Conservation (phyloP, 108 stramenopile genomes). For the Mediolabrus comicus region DNA sequence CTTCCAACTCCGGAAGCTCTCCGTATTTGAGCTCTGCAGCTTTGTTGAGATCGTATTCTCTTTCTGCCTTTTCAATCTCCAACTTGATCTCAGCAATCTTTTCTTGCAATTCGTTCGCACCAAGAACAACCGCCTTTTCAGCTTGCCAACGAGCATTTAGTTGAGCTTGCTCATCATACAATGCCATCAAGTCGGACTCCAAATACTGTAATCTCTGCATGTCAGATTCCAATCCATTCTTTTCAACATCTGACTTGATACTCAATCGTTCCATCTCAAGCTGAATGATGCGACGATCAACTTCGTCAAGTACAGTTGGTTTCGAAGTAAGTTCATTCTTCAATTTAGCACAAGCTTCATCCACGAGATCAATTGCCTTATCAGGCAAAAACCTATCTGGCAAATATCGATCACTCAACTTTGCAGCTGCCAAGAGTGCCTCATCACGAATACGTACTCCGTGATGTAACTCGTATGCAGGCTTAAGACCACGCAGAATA, state of each 20-base stretch:
- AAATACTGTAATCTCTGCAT: constrained; percentile 64
- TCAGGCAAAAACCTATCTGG: constrained; percentile 91
- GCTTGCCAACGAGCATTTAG: constrained; percentile 83
- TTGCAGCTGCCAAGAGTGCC: constrained; percentile 95
- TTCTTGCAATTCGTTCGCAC: constrained; percentile 80
- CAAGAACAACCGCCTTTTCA: constrained; percentile 81
- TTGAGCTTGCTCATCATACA: constrained; percentile 71
- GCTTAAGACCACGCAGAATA: constrained; percentile 96
- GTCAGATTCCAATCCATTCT: constrained; percentile 43
- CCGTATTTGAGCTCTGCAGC: constrained; percentile 95
- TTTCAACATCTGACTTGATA: constrained; percentile 77
- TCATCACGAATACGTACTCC: constrained; percentile 97
- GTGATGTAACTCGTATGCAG: constrained; percentile 96
- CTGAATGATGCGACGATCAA: constrained; percentile 91
- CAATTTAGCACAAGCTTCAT: constrained; percentile 95
- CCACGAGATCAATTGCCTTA: constrained; percentile 95
- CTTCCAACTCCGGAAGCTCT: constrained; percentile 79
- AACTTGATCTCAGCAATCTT: constrained; percentile 83
- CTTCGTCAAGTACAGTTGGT: constrained; percentile 63
- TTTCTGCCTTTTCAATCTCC: constrained; percentile 91
- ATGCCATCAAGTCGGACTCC: constrained; percentile 65
- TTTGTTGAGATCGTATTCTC: constrained; percentile 91
- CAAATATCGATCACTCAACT: constrained; percentile 94
- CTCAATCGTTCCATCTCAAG: constrained; percentile 95
- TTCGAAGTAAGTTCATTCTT: constrained; percentile 88